These are phyloP conservation scores for Cladophialophora yegresii DNA, from an alignment of 2,329 filamentous ascomycete species.

Conservation along the genomic window DNA sequence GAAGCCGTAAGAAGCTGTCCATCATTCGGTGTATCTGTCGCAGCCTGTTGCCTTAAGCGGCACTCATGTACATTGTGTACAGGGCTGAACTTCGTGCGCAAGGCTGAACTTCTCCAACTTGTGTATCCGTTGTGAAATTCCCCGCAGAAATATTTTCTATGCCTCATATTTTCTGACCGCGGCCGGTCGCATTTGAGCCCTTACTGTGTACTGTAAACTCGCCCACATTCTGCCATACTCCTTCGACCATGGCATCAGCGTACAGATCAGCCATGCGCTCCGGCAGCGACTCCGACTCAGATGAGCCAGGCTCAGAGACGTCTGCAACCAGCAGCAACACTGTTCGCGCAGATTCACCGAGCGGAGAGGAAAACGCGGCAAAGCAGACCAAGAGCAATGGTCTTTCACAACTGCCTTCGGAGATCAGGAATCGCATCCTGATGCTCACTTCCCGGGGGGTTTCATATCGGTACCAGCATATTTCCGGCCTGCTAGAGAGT, in stretches of 20 bases:
- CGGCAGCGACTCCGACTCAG: slow-evolving; percentile 34
- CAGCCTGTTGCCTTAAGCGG: neutral
- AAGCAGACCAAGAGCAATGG: slow-evolving; percentile 55
- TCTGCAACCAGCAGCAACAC: slow-evolving; percentile 46
- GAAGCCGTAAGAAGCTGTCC: neutral
- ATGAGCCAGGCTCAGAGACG: slow-evolving; percentile 38
- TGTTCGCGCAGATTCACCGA: slow-evolving; percentile 34
- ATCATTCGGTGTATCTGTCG: neutral
- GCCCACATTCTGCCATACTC: neutral
- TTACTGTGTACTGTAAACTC: neutral
- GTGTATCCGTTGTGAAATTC: neutral
- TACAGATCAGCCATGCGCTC: slow-evolving; percentile 54
- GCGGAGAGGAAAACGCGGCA: slow-evolving; percentile 54
- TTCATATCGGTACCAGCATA: slow-evolving; percentile 67
- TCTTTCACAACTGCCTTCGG: slow-evolving; percentile 26
- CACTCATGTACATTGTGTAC: neutral
- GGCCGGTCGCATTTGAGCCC: neutral
- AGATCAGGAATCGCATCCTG: slow-evolving; percentile 65
- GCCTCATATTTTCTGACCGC: neutral
- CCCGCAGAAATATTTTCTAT: neutral
- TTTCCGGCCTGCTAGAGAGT: neutral
- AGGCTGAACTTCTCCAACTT: neutral
- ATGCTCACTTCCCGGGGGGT: slow-evolving; percentile 92
- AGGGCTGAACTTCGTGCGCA: neutral
- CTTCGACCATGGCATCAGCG: slow-evolving; percentile 55